These are phyloP conservation scores for Annulohypoxylon nitens DNA, from an alignment of 495 filamentous ascomycete genomes.

Conservation along the genomic window DNA sequence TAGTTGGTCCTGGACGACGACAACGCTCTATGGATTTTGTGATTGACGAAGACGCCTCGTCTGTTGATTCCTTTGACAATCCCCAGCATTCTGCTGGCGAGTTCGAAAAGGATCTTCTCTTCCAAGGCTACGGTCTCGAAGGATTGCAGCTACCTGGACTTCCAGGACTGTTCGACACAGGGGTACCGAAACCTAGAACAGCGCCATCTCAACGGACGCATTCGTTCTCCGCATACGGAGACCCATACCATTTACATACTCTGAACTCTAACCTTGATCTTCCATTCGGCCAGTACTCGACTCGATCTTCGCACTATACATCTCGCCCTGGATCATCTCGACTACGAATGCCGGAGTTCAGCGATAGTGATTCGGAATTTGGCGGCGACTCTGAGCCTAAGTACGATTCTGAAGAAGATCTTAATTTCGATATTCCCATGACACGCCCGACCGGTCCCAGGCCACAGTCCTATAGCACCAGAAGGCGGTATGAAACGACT, in stretches of 20 bases:
- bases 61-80: conserved; percentile 51
- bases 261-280: conserved; percentile 20
- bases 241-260: conserved; percentile 9
- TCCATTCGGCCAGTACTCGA: conserved; percentile 20
- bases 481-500: conserved; percentile 22
- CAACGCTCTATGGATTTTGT: conserved; percentile 45
- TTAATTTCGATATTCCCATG: conserved; percentile 48
- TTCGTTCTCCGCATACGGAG: background rate
- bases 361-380: conserved; percentile 37
- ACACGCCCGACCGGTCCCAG: conserved; percentile 19
- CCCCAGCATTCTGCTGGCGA: conserved; percentile 50
- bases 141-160: conserved; percentile 57
- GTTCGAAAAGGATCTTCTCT: conserved; percentile 61
- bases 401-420: conserved; percentile 44
- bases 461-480: conserved; percentile 8
- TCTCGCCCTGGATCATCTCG: conserved; percentile 17
- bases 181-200: conserved; percentile 13
- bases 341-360: conserved; percentile 36
- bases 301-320: conserved; percentile 21
- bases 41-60: conserved; percentile 53
- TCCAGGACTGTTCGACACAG: conserved; percentile 52
- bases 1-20: conserved; percentile 26
- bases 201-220: conserved; percentile 15
- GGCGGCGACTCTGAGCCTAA: background rate
- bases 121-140: conserved; percentile 54